Conservation (phyloP, 345 rosid genomes). For the Gossypium thurberi region DNA sequence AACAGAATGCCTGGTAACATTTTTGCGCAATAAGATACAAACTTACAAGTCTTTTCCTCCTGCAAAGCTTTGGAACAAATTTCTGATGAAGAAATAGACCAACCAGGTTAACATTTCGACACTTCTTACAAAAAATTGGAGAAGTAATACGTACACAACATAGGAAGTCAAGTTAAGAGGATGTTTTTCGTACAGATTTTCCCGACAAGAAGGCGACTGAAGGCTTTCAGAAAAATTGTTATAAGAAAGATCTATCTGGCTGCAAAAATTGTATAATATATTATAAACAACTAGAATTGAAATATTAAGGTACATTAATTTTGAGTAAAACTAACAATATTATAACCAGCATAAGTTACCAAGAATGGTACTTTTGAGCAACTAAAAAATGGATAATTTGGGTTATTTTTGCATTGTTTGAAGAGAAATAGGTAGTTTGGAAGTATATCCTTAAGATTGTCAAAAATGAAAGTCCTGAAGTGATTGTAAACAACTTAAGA, state of each 20-base stretch:
- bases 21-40: not conserved
- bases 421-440: not conserved
- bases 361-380: not conserved
- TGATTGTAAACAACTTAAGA: not conserved
- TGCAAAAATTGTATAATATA: slow-evolving; percentile 15
- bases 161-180: not conserved
- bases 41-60: not conserved
- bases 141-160: not conserved
- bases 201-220: slow-evolving; percentile 25
- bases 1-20: not conserved
- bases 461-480: not conserved
- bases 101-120: not conserved
- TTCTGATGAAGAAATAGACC: not conserved
- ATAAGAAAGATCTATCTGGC: slow-evolving; percentile 41
- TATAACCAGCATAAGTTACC: not conserved
- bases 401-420: not conserved
- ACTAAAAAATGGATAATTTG: not conserved
- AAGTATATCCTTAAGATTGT: not conserved
- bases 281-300: not conserved
- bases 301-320: not conserved
- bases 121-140: not conserved
- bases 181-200: slow-evolving; percentile 26
- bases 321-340: not conserved
- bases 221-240: slow-evolving; percentile 28
- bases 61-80: not conserved